Conservation (phyloP, 768 basidiomycete genomes). For the Xerocomellus chrysenteron region DNA sequence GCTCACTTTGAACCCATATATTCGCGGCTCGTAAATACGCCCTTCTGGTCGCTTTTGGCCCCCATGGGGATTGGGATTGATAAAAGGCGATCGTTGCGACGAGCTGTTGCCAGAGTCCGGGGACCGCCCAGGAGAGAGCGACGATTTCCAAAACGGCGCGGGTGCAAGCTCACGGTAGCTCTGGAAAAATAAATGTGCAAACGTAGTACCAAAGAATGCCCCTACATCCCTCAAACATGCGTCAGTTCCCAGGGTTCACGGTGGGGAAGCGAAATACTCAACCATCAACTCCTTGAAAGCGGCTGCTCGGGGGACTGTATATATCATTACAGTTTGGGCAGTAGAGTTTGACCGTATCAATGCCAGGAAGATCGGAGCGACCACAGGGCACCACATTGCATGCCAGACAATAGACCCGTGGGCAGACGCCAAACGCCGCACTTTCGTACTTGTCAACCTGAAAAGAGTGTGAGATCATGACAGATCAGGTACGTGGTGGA, state of each 20-base stretch:
- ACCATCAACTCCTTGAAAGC: conserved; percentile 97
- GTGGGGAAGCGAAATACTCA: conserved; percentile 13
- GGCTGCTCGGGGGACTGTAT: conserved; percentile 91
- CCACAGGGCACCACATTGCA: conserved; percentile 93
- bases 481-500: conserved; percentile 12
- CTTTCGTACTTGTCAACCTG: conserved; percentile 96
- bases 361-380: conserved; percentile 90
- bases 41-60: conserved; percentile 88
- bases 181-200: conserved; percentile 96
- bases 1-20: conserved; percentile 97
- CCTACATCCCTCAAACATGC: conserved; percentile 48
- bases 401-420: conserved; percentile 89
- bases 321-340: conserved; percentile 99
- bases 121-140: conserved; percentile 56
- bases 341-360: conserved; percentile 97
- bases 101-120: conserved; percentile 51
- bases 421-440: conserved; percentile 89
- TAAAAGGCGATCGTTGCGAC: conserved; percentile 56
- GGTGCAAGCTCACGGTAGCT: conserved; percentile 95
- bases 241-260: conserved; percentile 10
- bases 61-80: conserved; percentile 86
- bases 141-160: conserved; percentile 82
- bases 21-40: conserved; percentile 84
- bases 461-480: conserved; percentile 14
- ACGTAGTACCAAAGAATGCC: conserved; percentile 99